phyloP scores from a whole-genome alignment of 1,139 yeast genomes.

The Pichia sp. region DNA sequence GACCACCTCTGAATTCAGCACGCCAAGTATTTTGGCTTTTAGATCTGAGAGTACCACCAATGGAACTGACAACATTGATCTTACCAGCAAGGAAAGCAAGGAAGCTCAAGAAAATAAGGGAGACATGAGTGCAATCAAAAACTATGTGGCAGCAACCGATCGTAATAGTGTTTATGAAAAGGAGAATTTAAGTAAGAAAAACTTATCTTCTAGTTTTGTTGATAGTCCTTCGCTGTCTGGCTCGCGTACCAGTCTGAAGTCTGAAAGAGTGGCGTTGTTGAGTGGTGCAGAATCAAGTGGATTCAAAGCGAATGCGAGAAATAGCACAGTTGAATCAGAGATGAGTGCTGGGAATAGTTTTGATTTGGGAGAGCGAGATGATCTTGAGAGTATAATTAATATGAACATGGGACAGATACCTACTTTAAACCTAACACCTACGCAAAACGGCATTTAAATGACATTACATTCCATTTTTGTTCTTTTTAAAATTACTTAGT shows the following conservation, averaged over 20 bases:
- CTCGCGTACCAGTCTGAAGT: constrained; percentile 8
- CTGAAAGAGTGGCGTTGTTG: constrained; percentile 11
- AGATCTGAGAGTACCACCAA: background rate
- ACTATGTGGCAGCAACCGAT: background rate
- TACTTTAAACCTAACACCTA: constrained; percentile 16
- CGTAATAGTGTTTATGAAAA: background rate
- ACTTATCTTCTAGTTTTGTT: background rate
- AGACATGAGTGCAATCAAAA: background rate
- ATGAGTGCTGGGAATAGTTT: constrained; percentile 7
- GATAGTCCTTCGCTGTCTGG: background rate
- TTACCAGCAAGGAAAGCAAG: background rate
- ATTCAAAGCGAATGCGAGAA: background rate
- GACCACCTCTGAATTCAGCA: constrained; percentile 1
- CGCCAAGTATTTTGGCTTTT: background rate
- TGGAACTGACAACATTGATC: background rate
- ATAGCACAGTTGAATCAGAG: constrained; percentile 8
- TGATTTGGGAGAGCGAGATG: constrained; percentile 13
- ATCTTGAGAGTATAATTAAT: constrained; percentile 15
- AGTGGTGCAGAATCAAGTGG: background rate
- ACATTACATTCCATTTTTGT: background rate
- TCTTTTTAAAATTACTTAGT: background rate
- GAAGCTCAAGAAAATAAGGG: background rate
- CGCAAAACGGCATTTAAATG: constrained; percentile 7
- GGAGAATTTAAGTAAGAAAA: background rate
- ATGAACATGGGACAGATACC: constrained; percentile 12